Percentiles rank a stretch among this genome's conserved stretches.
phyloP scores from a whole-genome alignment of 352 stramenopile genomes.

The Globisporangium abappressorium region DNA sequence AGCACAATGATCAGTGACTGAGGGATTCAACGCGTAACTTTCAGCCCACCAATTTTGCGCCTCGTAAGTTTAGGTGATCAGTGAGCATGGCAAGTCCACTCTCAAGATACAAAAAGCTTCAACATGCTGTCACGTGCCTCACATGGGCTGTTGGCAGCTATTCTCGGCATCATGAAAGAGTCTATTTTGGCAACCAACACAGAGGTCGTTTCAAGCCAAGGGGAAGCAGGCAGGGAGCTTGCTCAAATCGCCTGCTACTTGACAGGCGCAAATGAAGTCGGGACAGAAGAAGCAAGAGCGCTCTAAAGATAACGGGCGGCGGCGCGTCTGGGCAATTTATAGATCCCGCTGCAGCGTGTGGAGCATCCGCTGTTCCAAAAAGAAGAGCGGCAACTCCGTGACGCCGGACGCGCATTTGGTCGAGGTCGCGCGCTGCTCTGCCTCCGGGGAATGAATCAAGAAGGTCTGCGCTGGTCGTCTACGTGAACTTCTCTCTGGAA shows the following conservation, averaged over 20 bases:
- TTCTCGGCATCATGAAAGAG: not conserved
- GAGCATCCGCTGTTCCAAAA: constrained; percentile 12
- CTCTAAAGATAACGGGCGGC: constrained; percentile 4
- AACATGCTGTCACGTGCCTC: not conserved
- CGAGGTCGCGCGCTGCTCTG: constrained; percentile 7
- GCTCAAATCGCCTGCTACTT: not conserved
- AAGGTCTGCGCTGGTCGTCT: constrained; percentile 13
- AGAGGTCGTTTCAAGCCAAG: constrained; percentile 10
- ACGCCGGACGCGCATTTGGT: constrained; percentile 2
- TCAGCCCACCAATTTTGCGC: not conserved
- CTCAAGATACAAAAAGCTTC: not conserved
- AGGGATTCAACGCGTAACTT: not conserved
- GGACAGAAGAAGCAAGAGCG: not conserved
- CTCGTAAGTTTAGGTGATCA: constrained; percentile 6
- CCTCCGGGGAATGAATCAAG: constrained; percentile 39
- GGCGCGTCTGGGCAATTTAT: constrained; percentile 2
- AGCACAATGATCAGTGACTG: not conserved
- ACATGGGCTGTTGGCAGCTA: not conserved
- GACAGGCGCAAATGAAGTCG: not conserved
- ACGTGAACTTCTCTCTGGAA: constrained; percentile 13
- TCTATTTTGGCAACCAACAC: not conserved
- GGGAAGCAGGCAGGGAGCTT: not conserved
- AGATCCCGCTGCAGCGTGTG: constrained; percentile 2
- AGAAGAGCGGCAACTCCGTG: constrained; percentile 13
- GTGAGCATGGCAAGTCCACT: not conserved